Conservation (phyloP, 23 red algal genomes). For the Gracilaria vermiculophylla region DNA sequence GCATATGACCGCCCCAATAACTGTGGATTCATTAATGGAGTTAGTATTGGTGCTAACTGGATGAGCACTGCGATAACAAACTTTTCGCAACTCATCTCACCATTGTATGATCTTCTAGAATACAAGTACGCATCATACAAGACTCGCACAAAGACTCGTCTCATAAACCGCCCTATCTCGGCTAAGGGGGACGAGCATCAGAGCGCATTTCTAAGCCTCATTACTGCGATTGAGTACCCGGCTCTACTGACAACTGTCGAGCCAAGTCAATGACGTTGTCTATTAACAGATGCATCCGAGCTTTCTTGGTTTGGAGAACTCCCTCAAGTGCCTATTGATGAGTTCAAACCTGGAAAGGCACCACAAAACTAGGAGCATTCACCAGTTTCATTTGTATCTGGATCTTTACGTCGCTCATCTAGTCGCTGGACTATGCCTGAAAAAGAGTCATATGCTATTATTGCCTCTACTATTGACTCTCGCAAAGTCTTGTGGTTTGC, state of each 20-base stretch:
- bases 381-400: constrained; percentile 10
- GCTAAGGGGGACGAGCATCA: too few species aligned
- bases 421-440: background rate
- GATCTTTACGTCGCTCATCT: background rate
- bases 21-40: background rate
- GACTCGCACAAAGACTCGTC: too few species aligned
- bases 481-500: background rate
- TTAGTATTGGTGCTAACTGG: constrained; percentile 37
- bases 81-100: background rate
- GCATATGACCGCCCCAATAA: background rate
- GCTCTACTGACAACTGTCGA: too few species aligned
- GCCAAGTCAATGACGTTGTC: too few species aligned
- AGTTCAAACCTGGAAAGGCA: background rate
- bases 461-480: background rate
- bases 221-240: too few species aligned
- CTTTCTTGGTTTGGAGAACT: too few species aligned
- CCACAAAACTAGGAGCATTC: background rate
- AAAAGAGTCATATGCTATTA: background rate
- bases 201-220: too few species aligned
- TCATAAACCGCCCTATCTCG: too few species aligned
- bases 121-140: too few species aligned
- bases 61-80: constrained; percentile 11
- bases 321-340: background rate
- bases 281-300: too few species aligned
- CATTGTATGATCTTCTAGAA: constrained; percentile 5